Evolutionary conservation across 129 eudicot genomes (phyloP), one percentile per base, ranked within the genome.

Genomic region (Centrapalus pauciflorus): DNA sequence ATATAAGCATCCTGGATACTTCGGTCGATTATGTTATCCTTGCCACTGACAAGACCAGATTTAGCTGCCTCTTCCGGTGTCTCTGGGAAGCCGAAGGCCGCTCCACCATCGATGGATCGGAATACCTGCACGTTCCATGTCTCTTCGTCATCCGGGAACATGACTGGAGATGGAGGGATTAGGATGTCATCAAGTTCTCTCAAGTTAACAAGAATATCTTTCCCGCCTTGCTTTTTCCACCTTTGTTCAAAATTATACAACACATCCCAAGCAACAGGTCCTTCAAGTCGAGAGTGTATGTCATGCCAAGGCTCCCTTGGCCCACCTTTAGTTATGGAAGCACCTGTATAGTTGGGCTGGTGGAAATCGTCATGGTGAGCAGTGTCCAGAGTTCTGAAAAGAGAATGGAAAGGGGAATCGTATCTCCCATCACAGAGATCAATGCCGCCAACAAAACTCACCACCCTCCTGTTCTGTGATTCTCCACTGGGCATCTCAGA

Each of bases 301-400:
- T 88, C 96, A 46, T 88, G 96, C 92, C 96, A 88, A 5, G 96
- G 96, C 72, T 88, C 96, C 27, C 96, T 60, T 0, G 96, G 96
- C 12, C 96, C 96, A 19, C 96, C 96, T 78, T 85, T 88, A 1
- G 76, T 59, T 34, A 84, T 82, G 11, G 83, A 27, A 41, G 86
- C 89, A 12, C 85, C 96, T 5, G 87, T 54, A 71, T 63, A 88
- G 77, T 88, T 88, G 3, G 96, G 89, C 70, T 85, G 96, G 62
- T 88, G 96, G 75, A 88, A 88, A 69, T 88, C 96, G 13, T 88
- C 87, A 23, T 84, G 92, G 71, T 88, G 96, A 4, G 96, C 92
- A 4, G 89, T 72, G 64, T 85, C 96, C 8, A 88, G 51, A 1
- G 96, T 88, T 76, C 96, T 64, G 64, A 88, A 88, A 66, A 88